Percentiles rank a stretch among this genome's conserved stretches.
These are phyloP conservation scores for Ophiosphaerella korrae DNA, from an alignment of 2,329 filamentous ascomycete species.

Conservation along the genomic window DNA sequence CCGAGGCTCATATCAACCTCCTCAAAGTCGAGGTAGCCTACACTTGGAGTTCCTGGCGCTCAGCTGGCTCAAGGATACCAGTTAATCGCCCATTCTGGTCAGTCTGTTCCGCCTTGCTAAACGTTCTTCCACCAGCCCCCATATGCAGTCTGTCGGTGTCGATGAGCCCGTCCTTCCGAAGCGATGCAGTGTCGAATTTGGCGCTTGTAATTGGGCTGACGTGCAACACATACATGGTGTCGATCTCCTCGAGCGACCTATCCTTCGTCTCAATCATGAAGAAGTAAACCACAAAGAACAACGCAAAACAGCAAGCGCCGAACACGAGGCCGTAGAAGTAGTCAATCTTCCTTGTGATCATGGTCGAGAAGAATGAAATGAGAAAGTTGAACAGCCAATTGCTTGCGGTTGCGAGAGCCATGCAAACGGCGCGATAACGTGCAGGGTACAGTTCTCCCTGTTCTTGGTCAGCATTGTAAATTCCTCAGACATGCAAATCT, in stretches of 20 bases:
- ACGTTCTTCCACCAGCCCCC: constrained; percentile 38
- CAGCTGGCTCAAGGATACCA: constrained; percentile 30
- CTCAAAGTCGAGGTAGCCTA: constrained; percentile 3
- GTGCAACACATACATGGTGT: constrained; percentile 69
- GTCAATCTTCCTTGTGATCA: constrained; percentile 73
- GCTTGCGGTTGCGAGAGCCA: constrained; percentile 51
- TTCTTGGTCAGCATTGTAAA: background rate
- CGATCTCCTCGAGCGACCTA: constrained; percentile 77
- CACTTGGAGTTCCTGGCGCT: constrained; percentile 30
- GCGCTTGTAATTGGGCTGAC: constrained; percentile 68
- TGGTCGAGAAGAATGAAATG: constrained; percentile 74
- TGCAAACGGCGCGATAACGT: constrained; percentile 55
- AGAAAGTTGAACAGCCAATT: constrained; percentile 56
- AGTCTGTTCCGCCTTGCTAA: constrained; percentile 41
- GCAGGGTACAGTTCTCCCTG: constrained; percentile 67
- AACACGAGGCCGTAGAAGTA: constrained; percentile 80
- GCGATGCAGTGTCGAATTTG: constrained; percentile 52
- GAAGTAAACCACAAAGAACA: constrained; percentile 72
- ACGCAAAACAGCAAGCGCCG: constrained; percentile 68
- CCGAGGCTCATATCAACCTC: too few relatives aligned
- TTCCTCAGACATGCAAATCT: background rate
- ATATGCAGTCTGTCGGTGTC: constrained; percentile 40
- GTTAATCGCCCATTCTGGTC: constrained; percentile 23
- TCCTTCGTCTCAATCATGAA: constrained; percentile 78
- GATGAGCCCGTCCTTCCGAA: constrained; percentile 39